Conservation (phyloP, 495 filamentous ascomycete genomes). For the Glonium stellatum region DNA sequence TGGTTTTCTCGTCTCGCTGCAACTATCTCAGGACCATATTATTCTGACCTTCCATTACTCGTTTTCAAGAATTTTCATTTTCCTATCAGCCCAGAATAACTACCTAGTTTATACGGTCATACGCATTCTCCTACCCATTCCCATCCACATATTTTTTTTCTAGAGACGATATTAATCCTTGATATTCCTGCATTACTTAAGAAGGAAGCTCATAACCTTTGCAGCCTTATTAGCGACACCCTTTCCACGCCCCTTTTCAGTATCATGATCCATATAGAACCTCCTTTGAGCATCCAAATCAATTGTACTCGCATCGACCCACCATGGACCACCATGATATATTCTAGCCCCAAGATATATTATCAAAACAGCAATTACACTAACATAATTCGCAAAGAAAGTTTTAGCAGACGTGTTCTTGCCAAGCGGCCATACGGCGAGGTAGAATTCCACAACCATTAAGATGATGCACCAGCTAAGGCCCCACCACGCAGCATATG, state of each 20-base stretch:
- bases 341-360: slow-evolving; percentile 27
- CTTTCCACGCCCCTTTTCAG: slow-evolving; percentile 18
- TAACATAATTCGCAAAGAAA: slow-evolving; percentile 30
- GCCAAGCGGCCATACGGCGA: slow-evolving; percentile 26
- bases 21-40: too few species aligned
- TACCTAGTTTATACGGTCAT: too few species aligned
- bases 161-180: too few species aligned
- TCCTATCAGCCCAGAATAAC: too few species aligned
- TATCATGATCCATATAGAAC: slow-evolving; percentile 20
- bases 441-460: slow-evolving; percentile 28
- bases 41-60: too few species aligned
- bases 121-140: too few species aligned
- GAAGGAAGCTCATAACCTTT: slow-evolving; percentile 10
- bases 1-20: too few species aligned
- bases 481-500: slow-evolving; percentile 28
- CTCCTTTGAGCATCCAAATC: slow-evolving; percentile 25
- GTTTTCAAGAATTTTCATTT: too few species aligned
- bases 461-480: slow-evolving; percentile 28
- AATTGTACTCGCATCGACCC: slow-evolving; percentile 17
- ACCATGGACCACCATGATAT: slow-evolving; percentile 25
- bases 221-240: not conserved
- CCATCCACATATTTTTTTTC: too few species aligned
- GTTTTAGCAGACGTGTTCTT: slow-evolving; percentile 8
- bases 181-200: too few species aligned
- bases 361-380: slow-evolving; percentile 20